Evolutionary conservation across 306 rosid species (phyloP).

Genomic region (Lagenaria siceraria): DNA sequence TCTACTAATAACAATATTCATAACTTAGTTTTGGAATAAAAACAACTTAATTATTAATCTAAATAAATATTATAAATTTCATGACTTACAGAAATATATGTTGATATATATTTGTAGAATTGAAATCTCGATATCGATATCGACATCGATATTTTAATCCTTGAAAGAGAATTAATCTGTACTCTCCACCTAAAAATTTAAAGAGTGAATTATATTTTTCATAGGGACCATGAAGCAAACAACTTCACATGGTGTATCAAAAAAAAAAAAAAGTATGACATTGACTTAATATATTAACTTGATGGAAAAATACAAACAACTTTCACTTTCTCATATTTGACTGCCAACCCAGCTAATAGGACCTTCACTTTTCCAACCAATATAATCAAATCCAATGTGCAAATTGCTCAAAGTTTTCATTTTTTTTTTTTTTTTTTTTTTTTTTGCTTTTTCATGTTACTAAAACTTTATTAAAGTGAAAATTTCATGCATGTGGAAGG

Average conservation of each 20-base stretch:
- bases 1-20: no score
- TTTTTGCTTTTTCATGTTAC: neutral
- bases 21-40: no score
- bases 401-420: neutral
- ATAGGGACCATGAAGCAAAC: neutral
- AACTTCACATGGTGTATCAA: neutral
- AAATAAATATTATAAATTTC: no score
- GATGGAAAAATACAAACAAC: neutral
- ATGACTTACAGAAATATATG: no score
- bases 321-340: conserved; percentile 6
- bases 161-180: neutral
- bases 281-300: neutral
- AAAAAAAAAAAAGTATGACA: neutral
- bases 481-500: neutral
- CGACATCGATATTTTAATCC: no score
- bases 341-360: neutral
- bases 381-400: neutral
- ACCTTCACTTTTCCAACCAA: neutral
- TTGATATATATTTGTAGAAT: no score
- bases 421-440: no score
- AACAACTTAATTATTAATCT: no score
- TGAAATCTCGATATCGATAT: no score
- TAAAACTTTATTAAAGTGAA: neutral
- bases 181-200: neutral
- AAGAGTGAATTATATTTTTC: no score